Conservation (phyloP, 2,329 filamentous ascomycete genomes). For the Colletotrichum sp. region DNA sequence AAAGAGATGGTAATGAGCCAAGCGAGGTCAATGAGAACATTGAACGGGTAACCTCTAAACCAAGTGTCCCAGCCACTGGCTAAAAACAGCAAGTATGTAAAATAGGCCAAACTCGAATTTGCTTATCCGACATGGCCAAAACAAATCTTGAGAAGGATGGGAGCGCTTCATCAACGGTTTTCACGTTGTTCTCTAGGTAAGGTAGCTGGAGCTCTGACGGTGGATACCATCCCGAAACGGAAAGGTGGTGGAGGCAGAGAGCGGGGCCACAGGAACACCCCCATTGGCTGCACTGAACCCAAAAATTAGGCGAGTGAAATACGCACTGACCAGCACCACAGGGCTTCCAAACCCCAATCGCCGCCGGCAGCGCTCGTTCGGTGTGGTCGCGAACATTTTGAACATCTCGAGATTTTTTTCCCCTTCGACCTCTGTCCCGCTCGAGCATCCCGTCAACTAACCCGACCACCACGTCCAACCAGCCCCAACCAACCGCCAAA, state of each 20-base stretch:
- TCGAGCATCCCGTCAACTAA: conserved; percentile 21
- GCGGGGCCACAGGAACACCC: not conserved
- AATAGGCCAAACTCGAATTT: too few species aligned
- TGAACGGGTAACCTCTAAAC: too few species aligned
- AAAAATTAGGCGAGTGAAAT: not conserved
- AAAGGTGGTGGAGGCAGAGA: not conserved
- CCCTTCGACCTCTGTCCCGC: conserved; percentile 4
- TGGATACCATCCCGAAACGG: not conserved
- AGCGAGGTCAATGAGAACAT: not conserved
- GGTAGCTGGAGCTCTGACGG: not conserved
- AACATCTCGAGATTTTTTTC: not conserved
- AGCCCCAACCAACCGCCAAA: conserved; percentile 43
- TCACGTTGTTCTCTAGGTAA: too few species aligned
- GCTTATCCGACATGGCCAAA: too few species aligned
- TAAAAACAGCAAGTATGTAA: too few species aligned
- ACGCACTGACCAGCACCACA: not conserved
- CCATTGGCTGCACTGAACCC: not conserved
- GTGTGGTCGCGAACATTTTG: not conserved
- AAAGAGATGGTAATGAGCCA: not conserved
- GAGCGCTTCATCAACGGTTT: not conserved
- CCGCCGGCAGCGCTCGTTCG: not conserved
- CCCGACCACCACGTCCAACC: conserved; percentile 15
- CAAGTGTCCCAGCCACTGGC: too few species aligned
- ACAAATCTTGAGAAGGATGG: not conserved
- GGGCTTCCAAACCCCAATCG: conserved; percentile 28